Evolutionary conservation across 2,329 filamentous ascomycete genomes (phyloP).

Genomic region (Coniella vitis): DNA sequence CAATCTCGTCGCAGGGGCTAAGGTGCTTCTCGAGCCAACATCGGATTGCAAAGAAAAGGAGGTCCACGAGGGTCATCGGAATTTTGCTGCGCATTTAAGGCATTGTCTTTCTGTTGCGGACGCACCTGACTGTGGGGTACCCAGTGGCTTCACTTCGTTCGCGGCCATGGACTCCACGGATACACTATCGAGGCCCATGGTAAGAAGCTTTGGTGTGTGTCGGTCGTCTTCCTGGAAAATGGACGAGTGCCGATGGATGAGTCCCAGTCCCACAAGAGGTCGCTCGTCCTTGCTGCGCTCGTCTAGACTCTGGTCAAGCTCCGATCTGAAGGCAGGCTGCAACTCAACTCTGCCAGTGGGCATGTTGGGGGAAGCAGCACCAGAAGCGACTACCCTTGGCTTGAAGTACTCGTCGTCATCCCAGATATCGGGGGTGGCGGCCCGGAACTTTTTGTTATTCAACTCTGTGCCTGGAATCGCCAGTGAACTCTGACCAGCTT

Average conservation of each 20-base stretch:
- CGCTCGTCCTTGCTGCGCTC: conserved; percentile 14
- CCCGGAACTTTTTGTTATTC: conserved; percentile 4
- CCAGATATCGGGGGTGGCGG: conserved; percentile 21
- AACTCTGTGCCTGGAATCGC: conserved; percentile 17
- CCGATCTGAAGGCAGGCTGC: conserved; percentile 19
- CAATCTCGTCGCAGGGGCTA: neutral
- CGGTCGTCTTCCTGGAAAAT: conserved; percentile 24
- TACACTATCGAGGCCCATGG: conserved; percentile 19
- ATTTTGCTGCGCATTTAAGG: neutral
- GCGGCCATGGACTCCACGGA: conserved; percentile 16
- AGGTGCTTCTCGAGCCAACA: neutral
- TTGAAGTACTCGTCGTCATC: conserved; percentile 23
- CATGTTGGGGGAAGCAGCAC: neutral
- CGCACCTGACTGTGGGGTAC: conserved; percentile 1
- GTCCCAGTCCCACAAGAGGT: conserved; percentile 21
- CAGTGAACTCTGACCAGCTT: neutral
- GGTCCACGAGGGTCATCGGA: neutral
- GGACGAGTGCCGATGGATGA: conserved; percentile 23
- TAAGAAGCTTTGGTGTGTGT: conserved; percentile 27
- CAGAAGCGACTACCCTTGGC: conserved; percentile 16
- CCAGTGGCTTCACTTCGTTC: conserved; percentile 9
- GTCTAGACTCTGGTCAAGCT: conserved; percentile 12
- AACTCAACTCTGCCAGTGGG: conserved; percentile 18
- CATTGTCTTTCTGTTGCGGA: neutral
- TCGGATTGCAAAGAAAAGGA: neutral